These are phyloP conservation scores for Streptanthus diversifolius DNA, from an alignment of 345 rosid species.

Conservation along the genomic window DNA sequence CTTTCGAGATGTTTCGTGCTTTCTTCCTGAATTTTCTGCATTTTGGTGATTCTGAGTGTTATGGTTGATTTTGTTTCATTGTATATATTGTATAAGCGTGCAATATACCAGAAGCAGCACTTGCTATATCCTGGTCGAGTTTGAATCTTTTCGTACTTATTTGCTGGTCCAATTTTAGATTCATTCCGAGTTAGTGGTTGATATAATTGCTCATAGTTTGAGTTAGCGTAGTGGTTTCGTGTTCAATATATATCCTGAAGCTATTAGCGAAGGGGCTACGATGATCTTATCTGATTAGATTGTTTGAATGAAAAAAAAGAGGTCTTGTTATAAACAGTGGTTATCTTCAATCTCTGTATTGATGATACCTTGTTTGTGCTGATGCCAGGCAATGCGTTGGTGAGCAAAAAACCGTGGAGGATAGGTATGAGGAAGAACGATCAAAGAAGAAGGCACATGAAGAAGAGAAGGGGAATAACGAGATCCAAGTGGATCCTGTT, in stretches of 20 bases:
- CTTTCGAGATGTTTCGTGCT: background rate
- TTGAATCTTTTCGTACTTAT: background rate
- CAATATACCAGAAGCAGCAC: background rate
- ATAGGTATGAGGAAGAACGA: slow-evolving; percentile 68
- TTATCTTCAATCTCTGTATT: background rate
- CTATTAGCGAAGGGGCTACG: background rate
- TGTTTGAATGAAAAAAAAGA: background rate
- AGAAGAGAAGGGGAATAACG: slow-evolving; percentile 43
- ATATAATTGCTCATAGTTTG: background rate
- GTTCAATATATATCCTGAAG: background rate
- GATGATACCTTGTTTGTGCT: background rate
- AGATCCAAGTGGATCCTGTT: slow-evolving; percentile 52
- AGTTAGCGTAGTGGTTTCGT: background rate
- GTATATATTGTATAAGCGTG: background rate
- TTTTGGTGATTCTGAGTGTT: background rate
- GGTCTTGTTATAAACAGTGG: background rate
- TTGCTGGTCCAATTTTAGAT: background rate
- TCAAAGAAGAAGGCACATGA: slow-evolving; percentile 39
- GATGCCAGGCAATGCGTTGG: slow-evolving; percentile 46
- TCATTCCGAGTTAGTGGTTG: background rate
- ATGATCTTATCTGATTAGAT: background rate
- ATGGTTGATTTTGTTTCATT: slow-evolving; percentile 4
- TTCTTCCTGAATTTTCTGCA: background rate
- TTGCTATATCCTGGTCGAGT: background rate
- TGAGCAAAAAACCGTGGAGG: slow-evolving; percentile 62